Conservation (phyloP, 192 early-diverging fungal genomes). For the Phycomyces nitens region DNA sequence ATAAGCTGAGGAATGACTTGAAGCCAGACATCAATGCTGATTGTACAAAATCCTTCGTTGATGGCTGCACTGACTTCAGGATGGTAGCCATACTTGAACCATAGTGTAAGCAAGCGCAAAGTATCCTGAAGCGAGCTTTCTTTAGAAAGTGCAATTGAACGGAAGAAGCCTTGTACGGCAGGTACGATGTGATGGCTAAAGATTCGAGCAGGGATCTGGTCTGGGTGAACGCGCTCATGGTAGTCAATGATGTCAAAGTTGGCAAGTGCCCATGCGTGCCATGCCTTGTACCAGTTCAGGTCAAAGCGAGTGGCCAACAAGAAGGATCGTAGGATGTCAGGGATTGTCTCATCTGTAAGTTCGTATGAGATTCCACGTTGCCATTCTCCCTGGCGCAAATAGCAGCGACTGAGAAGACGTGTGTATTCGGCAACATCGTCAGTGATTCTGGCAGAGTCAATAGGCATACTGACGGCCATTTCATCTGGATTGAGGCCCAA, state of each 20-base stretch:
- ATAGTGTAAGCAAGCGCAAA: slow-evolving; percentile 83
- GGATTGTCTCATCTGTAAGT: slow-evolving; percentile 47
- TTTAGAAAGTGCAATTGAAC: slow-evolving; percentile 87
- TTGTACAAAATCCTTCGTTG: slow-evolving; percentile 73
- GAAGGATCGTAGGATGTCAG: slow-evolving; percentile 80
- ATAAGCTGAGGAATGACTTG: slow-evolving; percentile 98
- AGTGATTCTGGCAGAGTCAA: slow-evolving; percentile 38
- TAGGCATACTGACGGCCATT: slow-evolving; percentile 45
- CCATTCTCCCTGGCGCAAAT: slow-evolving; percentile 96
- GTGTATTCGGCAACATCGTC: slow-evolving; percentile 50
- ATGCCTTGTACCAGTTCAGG: slow-evolving; percentile 92
- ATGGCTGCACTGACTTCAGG: slow-evolving; percentile 80
- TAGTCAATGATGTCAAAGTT: slow-evolving; percentile 86
- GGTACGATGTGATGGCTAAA: slow-evolving; percentile 77
- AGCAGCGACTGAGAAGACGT: slow-evolving; percentile 72
- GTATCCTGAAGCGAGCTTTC: slow-evolving; percentile 90
- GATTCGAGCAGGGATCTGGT: slow-evolving; percentile 33
- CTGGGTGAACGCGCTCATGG: slow-evolving; percentile 60
- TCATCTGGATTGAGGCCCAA: slow-evolving; percentile 57
- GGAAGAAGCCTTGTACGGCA: slow-evolving; percentile 88
- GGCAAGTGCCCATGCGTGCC: slow-evolving; percentile 94
- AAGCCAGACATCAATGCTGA: slow-evolving; percentile 92
- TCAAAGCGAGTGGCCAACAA: slow-evolving; percentile 85
- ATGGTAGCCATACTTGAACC: slow-evolving; percentile 94
- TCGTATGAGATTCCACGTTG: slow-evolving; percentile 57